Base-by-base conservation (phyloP, 1,284 basidiomycete genomes). In the Waitea zeae region DNA sequence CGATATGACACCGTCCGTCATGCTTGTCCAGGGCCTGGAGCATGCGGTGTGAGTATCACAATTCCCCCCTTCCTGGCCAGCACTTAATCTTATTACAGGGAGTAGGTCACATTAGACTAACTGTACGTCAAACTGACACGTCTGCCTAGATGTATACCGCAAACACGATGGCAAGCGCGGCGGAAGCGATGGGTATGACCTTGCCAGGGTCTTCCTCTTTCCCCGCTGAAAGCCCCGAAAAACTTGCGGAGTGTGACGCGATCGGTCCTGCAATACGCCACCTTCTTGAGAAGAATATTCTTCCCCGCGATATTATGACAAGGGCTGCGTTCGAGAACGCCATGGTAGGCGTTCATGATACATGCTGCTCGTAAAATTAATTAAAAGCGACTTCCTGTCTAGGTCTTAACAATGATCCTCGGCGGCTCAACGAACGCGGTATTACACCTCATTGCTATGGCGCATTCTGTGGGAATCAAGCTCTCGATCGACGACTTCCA, bases 291-390 rank as follows among this genome's bases (percentile, higher is more conserved):
- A 77, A 88, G 56, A 92, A 96, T 61, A 81, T 97, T 49, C 70
- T 88, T 36, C 93, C 93, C 12, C 61, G 84, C 34, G 82, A 97
- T 51, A 96, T 97, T 55, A 96, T 97, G 89, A 96, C 90, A 14
- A 73, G 80, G 18, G 68, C 76, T 13, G 90, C 92, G 3, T 96
- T 97, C 47, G 92, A 97, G 59, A 96, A 96, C 55, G 92, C 92
- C 13, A 89, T 97, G 72, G 89, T 83, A 41, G 35, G 61, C 13
- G 5, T 7, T 15, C 11, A 6, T 6, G 14, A 11, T 9, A 6
- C 43, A 32, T 32, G 18, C 41, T 38, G 15, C 20, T 44, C 14
- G 31, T 33, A 19, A 32, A 38, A 24, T 26, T 34, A 20, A 36
- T 36, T 31, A 29, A 30, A 41, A 35, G 32, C 41, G 22, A 41